Conservation (phyloP, 2,329 filamentous ascomycete species). For the Nemania abortiva region DNA sequence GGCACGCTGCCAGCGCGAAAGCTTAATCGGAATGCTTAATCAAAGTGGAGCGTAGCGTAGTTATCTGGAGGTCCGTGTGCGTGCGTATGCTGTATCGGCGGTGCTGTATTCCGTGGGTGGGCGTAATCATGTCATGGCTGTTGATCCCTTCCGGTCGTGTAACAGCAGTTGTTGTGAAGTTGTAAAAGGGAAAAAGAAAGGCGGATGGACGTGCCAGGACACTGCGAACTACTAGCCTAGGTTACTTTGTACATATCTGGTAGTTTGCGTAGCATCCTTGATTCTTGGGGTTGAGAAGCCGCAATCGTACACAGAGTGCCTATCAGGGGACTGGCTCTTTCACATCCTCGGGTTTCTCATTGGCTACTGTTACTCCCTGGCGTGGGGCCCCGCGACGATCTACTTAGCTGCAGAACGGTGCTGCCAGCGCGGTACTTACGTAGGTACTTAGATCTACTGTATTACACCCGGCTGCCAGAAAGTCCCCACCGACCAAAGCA, state of each 20-base stretch:
- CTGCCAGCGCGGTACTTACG: no score
- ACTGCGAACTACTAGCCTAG: not conserved
- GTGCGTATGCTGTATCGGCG: not conserved
- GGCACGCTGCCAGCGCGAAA: slow-evolving; percentile 13
- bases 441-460: no score
- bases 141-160: slow-evolving; percentile 18
- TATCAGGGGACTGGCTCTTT: slow-evolving; percentile 32
- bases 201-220: not conserved
- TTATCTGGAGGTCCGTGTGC: slow-evolving; percentile 5
- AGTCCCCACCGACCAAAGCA: no score
- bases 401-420: not conserved
- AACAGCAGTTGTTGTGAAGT: slow-evolving; percentile 3
- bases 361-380: slow-evolving; percentile 17
- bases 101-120: not conserved
- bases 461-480: no score
- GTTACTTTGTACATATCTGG: not conserved
- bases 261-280: slow-evolving; percentile 28
- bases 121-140: slow-evolving; percentile 5
- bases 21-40: slow-evolving; percentile 15
- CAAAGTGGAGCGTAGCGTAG: slow-evolving; percentile 19
- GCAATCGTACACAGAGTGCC: slow-evolving; percentile 35
- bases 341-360: slow-evolving; percentile 36
- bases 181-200: slow-evolving; percentile 24
- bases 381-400: slow-evolving; percentile 26
- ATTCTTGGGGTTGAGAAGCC: slow-evolving; percentile 36